Evolutionary conservation across 202 grass and related monocot genomes (phyloP), one percentile per base, ranked within the genome.

Genomic region (Schoenoplectus triqueter): DNA sequence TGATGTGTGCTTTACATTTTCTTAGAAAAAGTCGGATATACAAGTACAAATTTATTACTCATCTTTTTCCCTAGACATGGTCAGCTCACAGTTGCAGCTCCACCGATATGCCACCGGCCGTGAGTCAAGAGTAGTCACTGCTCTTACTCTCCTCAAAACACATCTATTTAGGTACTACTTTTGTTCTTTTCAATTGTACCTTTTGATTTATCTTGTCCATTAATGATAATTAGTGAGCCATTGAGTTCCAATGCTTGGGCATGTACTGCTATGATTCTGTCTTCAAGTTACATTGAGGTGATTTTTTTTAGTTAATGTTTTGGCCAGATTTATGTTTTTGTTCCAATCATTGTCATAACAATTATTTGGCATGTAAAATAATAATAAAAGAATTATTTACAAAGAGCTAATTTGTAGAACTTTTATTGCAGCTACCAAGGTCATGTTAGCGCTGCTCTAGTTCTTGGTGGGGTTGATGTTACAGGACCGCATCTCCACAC

Each of bases 401-500:
- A 44, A 60, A 78, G 54, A 54, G 15, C 21, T 52, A 83, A 48
- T 68, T 45, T 42, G 49, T 69, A 71, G 9, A 83, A 55, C 2
- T 83, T 70, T 20, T 92, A 81, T 63, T 76, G 67, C 86, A 97
- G 91, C 73, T 96, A 99, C 66, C 96, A 99, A 94, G 96, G 96
- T 52, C 90, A 99, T 91, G 96, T 99, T 19, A 99, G 96, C 57
- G 96, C 96, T 85, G 96, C 96, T 19, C 89, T 99, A 75, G 96
- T 99, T 91, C 96, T 99, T 89, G 96, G 93, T 14, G 97, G 97
- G 88, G 91, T 99, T 64, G 96, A 99, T 87, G 63, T 91, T 86
- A 99, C 96, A 76, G 96, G 96, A 76, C 96, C 96, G 10, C 96
- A 99, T 91, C 88, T 99, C 39, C 96, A 99, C 71, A 99, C 93